Base-by-base conservation (phyloP, 2,329 filamentous ascomycete genomes). In the Colletotrichum endophyticum region DNA sequence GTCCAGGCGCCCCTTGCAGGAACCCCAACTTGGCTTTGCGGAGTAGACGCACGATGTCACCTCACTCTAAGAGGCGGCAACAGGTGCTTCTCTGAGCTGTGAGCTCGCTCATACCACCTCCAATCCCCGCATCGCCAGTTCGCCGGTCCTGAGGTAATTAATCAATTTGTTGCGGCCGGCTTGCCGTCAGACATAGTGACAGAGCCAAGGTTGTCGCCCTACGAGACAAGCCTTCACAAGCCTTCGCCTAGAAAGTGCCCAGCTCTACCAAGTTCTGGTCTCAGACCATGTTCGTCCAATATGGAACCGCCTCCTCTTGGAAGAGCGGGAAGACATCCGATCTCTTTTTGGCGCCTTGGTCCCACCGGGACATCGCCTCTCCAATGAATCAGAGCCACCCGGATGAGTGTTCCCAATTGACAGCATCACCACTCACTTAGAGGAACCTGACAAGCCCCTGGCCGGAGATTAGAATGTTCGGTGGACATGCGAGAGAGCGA, bases 211-310 rank as follows among this genome's bases (percentile, higher is more conserved):
- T 61, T 27, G 28, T 39, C 25, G 62, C 34, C 32, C 8, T 64
- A 36, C 34, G 25, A 25, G 32, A 25, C 59, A 61, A 76, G 73
- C 59, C n/a, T 70, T 73, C 19, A 25, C 44, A 61, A 76, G 73
- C 49, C 28, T 70, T 73, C 15, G 49, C 73, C 73, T 3, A 68
- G 73, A 25, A 56, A 36, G 57, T 70, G 70, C 70, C 44, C 39
- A 44, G 39, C 22, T 64, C 25, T 72, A n/a, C 49, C 16, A 11
- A 16, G 13, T 25, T 27, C 44, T 66, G 39, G 25, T 36, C 32
- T 61, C 27, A n/a, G 64, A 27, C 66, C 34, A 59, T 32, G 64
- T 73, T 73, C 70, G 64, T 73, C 73, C 71, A 69, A 70, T 73
- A 16, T 62, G 22, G 28, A 8, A 22, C 11, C 7, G 66, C 30